These are phyloP conservation scores for Plasmodium chabaudi DNA, from an alignment of 169 alveolate species.

Conservation along the genomic window DNA sequence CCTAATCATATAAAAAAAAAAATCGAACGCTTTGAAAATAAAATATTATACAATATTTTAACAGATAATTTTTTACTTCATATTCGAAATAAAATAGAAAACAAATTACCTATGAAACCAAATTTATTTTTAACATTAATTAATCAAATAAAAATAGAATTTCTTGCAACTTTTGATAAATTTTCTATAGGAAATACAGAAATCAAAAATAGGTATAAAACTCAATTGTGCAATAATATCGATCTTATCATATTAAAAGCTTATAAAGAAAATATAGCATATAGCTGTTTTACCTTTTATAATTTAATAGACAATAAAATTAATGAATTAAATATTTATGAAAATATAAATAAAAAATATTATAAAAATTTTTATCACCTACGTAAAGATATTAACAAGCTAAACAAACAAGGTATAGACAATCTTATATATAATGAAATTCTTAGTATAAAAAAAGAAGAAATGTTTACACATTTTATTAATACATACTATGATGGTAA, in stretches of 20 bases:
- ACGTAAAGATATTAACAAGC: slow-evolving; percentile 4
- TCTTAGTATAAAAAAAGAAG: slow-evolving; percentile 51
- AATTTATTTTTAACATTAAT: slow-evolving; percentile 45
- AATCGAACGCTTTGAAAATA: slow-evolving; percentile 39
- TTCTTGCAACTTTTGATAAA: slow-evolving; percentile 21
- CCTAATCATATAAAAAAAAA: slow-evolving; percentile 43
- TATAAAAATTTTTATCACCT: slow-evolving; percentile 25
- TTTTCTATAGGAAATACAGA: slow-evolving; percentile 29
- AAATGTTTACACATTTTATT: slow-evolving; percentile 34
- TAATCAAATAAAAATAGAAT: slow-evolving; percentile 46
- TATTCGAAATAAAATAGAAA: slow-evolving; percentile 49
- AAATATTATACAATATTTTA: slow-evolving; percentile 28
- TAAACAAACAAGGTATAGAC: slow-evolving; percentile 24
- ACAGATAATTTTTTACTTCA: slow-evolving; percentile 50
- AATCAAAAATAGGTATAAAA: slow-evolving; percentile 40
- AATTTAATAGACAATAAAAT: slow-evolving; percentile 43
- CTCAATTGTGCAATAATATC: slow-evolving; percentile 11
- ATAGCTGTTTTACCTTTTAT: slow-evolving; percentile 45
- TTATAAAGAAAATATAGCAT: slow-evolving; percentile 60
- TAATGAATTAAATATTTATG: slow-evolving; percentile 22
- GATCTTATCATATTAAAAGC: slow-evolving; percentile 62
- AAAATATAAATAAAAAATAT: slow-evolving; percentile 8
- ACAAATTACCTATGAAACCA: slow-evolving; percentile 65
- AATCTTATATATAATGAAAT: slow-evolving; percentile 65
- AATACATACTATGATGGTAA: slow-evolving; percentile 15